These are phyloP conservation scores for Calonectria montana DNA, from an alignment of 2,329 filamentous ascomycete species.

Conservation along the genomic window DNA sequence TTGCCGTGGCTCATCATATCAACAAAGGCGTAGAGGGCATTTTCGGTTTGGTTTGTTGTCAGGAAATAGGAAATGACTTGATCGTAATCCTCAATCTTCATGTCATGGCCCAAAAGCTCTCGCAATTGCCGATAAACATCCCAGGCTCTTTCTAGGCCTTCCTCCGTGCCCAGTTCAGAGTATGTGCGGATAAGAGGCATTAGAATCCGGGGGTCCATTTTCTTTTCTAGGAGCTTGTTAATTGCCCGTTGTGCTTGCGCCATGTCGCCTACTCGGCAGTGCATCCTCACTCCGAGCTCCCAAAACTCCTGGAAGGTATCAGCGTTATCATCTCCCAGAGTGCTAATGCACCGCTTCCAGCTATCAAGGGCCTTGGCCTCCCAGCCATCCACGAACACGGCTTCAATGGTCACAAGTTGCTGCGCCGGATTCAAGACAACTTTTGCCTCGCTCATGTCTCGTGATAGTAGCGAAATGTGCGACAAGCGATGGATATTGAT, in stretches of 20 bases:
- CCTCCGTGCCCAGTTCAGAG: conserved; percentile 62
- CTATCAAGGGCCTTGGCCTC: conserved; percentile 69
- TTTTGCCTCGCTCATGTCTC: conserved; percentile 73
- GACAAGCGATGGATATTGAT: conserved; percentile 66
- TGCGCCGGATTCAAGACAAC: conserved; percentile 66
- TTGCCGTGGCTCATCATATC: conserved; percentile 84
- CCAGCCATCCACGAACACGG: conserved; percentile 72
- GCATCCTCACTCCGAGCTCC: conserved; percentile 75
- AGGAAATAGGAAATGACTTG: conserved; percentile 78
- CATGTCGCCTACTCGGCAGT: conserved; percentile 67
- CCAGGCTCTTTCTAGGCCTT: conserved; percentile 70
- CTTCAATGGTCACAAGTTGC: conserved; percentile 75
- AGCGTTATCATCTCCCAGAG: conserved; percentile 59
- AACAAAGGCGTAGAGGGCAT: conserved; percentile 81
- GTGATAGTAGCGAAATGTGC: conserved; percentile 70
- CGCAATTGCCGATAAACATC: conserved; percentile 74
- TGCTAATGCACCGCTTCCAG: conserved; percentile 69
- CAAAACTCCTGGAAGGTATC: conserved; percentile 66
- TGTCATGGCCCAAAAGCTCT: conserved; percentile 66
- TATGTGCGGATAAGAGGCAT: conserved; percentile 78
- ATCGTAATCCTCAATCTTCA: conserved; percentile 82
- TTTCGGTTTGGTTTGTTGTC: conserved; percentile 70
- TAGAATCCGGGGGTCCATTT: conserved; percentile 66
- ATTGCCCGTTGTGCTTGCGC: conserved; percentile 68
- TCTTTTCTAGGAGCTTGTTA: conserved; percentile 62